phyloP scores from a whole-genome alignment of 2,329 filamentous ascomycete genomes.

The Trichoderma arundinaceum region DNA sequence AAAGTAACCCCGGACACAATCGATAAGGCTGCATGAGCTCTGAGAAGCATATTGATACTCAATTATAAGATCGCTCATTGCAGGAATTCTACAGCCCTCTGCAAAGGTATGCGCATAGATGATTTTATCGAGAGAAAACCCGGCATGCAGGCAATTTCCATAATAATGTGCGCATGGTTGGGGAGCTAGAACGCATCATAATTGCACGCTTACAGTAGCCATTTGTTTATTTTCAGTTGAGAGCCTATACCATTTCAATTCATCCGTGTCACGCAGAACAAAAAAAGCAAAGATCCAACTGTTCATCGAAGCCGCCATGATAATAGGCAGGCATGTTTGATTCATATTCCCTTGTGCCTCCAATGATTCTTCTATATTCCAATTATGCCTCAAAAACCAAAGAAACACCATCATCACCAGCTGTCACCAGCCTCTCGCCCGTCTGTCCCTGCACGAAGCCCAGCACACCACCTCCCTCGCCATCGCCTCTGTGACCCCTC shows the following conservation, averaged over 20 bases:
- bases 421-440: slow-evolving; percentile 80
- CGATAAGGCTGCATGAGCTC: slow-evolving; percentile 18
- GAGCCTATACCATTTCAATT: too few relatives aligned
- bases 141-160: too few relatives aligned
- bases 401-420: slow-evolving; percentile 81
- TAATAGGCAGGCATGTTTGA: not conserved
- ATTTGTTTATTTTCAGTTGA: too few relatives aligned
- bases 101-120: too few relatives aligned
- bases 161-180: too few relatives aligned
- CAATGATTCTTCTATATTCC: not conserved
- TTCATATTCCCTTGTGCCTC: not conserved
- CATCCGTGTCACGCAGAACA: not conserved
- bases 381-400: slow-evolving; percentile 68
- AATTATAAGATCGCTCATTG: too few relatives aligned
- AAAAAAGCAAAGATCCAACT: not conserved
- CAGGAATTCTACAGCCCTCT: too few relatives aligned
- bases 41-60: not conserved
- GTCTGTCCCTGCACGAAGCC: slow-evolving; percentile 85
- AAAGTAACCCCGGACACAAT: slow-evolving; percentile 30
- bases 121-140: too few relatives aligned
- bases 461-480: slow-evolving; percentile 85
- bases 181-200: too few relatives aligned
- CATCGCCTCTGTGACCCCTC: slow-evolving; percentile 84
- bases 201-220: too few relatives aligned
- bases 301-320: not conserved